These are phyloP conservation scores for Grosmannia huntii DNA, from an alignment of 2,329 filamentous ascomycete species.

Conservation along the genomic window DNA sequence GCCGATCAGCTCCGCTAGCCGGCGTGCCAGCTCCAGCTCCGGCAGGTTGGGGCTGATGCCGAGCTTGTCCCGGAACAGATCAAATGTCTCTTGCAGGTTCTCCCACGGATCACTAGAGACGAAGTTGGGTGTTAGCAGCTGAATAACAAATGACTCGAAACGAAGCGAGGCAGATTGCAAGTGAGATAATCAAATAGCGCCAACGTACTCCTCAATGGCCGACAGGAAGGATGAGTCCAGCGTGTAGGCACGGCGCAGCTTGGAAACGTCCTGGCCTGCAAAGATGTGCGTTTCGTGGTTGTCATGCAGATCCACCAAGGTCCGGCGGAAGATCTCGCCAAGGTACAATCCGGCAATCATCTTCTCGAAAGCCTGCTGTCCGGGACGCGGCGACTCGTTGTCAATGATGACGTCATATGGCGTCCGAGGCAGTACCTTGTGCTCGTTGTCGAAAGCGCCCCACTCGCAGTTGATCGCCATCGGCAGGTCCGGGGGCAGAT, in stretches of 20 bases:
- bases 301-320: slow-evolving; percentile 75
- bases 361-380: slow-evolving; percentile 93
- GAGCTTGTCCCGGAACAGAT: slow-evolving; percentile 68
- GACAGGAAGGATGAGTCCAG: slow-evolving; percentile 91
- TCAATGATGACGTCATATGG: slow-evolving; percentile 81
- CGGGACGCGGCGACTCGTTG: slow-evolving; percentile 79
- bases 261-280: slow-evolving; percentile 64
- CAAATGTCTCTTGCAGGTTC: slow-evolving; percentile 80
- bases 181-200: too few species aligned
- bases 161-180: background rate
- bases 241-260: slow-evolving; percentile 74
- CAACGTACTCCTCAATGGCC: slow-evolving; percentile 68
- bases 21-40: slow-evolving; percentile 81
- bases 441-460: slow-evolving; percentile 92
- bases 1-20: slow-evolving; percentile 84
- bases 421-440: slow-evolving; percentile 73
- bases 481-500: slow-evolving; percentile 67
- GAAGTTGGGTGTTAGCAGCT: background rate
- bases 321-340: slow-evolving; percentile 85
- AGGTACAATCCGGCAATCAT: slow-evolving; percentile 94
- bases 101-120: slow-evolving; percentile 72
- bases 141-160: background rate
- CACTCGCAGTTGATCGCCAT: slow-evolving; percentile 98
- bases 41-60: slow-evolving; percentile 56
- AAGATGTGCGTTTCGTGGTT: slow-evolving; percentile 66